Percentiles rank a stretch among this genome's conserved stretches.
Conservation (phyloP, 2,329 filamentous ascomycete species). For the Fusarium sp. region DNA sequence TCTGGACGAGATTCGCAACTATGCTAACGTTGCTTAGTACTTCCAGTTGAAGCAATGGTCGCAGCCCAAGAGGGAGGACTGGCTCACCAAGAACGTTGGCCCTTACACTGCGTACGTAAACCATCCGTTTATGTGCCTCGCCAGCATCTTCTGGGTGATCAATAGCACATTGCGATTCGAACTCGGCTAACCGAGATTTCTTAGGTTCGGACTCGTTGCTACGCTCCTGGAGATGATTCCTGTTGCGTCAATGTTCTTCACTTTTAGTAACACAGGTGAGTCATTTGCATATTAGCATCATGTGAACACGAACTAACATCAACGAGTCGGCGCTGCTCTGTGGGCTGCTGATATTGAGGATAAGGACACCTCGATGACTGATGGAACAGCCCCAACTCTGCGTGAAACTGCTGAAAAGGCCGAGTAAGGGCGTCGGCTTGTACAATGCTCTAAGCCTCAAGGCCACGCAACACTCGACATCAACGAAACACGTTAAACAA, state of each 20-base stretch:
- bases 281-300: neutral
- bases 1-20: neutral
- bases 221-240: conserved; percentile 88
- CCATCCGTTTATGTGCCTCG: neutral
- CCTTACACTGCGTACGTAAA: conserved; percentile 82
- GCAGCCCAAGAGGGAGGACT: conserved; percentile 71
- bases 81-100: conserved; percentile 76
- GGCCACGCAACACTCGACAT: conserved; percentile 9
- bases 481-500: conserved; percentile 14
- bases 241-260: conserved; percentile 83
- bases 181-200: conserved; percentile 22
- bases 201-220: conserved; percentile 80
- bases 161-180: conserved; percentile 11
- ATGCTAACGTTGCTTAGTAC: conserved; percentile 66
- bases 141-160: neutral
- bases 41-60: conserved; percentile 93
- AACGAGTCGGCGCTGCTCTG: conserved; percentile 84
- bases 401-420: conserved; percentile 63
- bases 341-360: conserved; percentile 90
- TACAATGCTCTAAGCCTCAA: conserved; percentile 6
- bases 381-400: conserved; percentile 63
- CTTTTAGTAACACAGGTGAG: conserved; percentile 85
- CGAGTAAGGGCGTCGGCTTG: conserved; percentile 52
- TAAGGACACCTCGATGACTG: conserved; percentile 62
- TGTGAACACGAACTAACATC: conserved; percentile 19